Evolutionary conservation across 1,139 yeast genomes (phyloP).

Genomic region (Wickerhamomyces sp.): DNA sequence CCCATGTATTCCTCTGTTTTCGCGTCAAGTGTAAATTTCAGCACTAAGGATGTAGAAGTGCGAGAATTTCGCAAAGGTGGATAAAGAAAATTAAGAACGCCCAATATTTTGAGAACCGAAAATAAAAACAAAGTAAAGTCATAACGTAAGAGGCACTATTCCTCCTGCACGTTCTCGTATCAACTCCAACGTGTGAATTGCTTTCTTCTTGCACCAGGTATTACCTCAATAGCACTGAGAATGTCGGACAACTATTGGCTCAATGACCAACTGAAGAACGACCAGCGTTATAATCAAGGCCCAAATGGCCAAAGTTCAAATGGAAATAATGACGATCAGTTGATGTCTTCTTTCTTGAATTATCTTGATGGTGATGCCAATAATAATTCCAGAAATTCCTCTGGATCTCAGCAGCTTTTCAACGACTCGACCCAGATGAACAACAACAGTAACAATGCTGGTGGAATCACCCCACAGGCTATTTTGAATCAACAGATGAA

Average conservation of each 20-base stretch:
- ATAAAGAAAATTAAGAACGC: not conserved
- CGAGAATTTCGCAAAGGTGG: not conserved
- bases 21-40: conserved; percentile 3
- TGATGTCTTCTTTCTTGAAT: conserved; percentile 24
- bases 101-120: not conserved
- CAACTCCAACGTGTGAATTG: too few relatives aligned
- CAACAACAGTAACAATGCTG: conserved; percentile 7
- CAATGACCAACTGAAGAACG: conserved; percentile 20
- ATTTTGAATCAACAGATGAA: conserved; percentile 3
- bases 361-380: conserved; percentile 17
- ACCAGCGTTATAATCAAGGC: conserved; percentile 13
- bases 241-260: conserved; percentile 25
- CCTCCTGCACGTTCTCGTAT: too few relatives aligned
- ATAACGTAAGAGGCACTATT: too few relatives aligned
- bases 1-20: too few relatives aligned
- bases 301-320: conserved; percentile 8
- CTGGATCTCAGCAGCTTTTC: conserved; percentile 9
- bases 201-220: too few relatives aligned
- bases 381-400: not conserved
- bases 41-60: conserved; percentile 1
- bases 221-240: too few relatives aligned
- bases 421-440: conserved; percentile 8
- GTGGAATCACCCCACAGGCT: conserved; percentile 9
- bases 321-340: conserved; percentile 15
- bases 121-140: not conserved